These are phyloP conservation scores for Pythium guiyangense DNA, from an alignment of 352 stramenopile genomes.

Conservation along the genomic window DNA sequence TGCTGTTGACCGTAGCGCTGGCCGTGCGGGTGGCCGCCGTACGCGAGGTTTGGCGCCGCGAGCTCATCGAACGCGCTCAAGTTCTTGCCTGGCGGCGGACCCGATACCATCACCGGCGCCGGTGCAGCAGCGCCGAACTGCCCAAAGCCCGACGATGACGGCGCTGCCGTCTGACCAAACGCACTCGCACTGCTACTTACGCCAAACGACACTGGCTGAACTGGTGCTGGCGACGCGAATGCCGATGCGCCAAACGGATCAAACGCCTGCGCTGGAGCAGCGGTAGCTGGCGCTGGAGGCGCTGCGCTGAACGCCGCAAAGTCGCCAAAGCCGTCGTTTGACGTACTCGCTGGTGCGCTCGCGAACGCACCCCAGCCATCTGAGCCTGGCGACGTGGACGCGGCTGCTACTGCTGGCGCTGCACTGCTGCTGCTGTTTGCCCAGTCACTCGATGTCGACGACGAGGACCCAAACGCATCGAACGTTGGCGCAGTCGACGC, in stretches of 20 bases:
- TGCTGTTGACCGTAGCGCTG: constrained; percentile 20
- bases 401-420: constrained; percentile 9
- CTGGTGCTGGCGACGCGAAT: constrained; percentile 18
- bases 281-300: constrained; percentile 12
- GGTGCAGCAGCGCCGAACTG: constrained; percentile 13
- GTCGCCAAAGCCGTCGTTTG: constrained; percentile 35
- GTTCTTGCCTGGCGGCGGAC: constrained; percentile 25
- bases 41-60: constrained; percentile 23
- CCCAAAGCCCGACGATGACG: constrained; percentile 1
- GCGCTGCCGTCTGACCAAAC: background rate
- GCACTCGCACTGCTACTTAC: background rate
- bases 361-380: constrained; percentile 27
- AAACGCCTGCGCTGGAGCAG: constrained; percentile 18
- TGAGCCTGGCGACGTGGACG: constrained; percentile 9
- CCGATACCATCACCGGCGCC: background rate
- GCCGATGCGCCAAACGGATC: constrained; percentile 27
- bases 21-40: constrained; percentile 7
- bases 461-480: constrained; percentile 30
- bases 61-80: constrained; percentile 66
- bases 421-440: background rate
- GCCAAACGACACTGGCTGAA: constrained; percentile 11
- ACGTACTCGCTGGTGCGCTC: constrained; percentile 17
- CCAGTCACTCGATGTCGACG: no score
- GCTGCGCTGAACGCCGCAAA: constrained; percentile 40
- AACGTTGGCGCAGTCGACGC: constrained; percentile 23